phyloP scores from a whole-genome alignment of 2,329 filamentous ascomycete species.

The Hypocreales sp. region DNA sequence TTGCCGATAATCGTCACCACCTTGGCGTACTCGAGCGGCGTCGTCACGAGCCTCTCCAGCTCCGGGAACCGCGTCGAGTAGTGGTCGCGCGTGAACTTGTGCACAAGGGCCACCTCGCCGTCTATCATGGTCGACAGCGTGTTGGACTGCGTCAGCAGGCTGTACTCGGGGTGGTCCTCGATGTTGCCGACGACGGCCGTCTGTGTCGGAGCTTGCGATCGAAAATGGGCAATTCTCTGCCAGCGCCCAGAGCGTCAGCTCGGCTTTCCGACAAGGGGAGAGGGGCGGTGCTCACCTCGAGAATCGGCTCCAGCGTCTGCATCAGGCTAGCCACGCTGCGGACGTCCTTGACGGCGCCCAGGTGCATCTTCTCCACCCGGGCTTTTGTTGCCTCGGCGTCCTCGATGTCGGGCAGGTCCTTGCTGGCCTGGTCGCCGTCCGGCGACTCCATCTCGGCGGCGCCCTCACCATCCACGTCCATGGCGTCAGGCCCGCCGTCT shows the following conservation, averaged over 20 bases:
- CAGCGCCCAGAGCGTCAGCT: constrained; percentile 46
- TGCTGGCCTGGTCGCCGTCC: constrained; percentile 40
- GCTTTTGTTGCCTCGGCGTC: constrained; percentile 58
- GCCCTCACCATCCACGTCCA: constrained; percentile 45
- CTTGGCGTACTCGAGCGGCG: constrained; percentile 88
- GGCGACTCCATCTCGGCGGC: constrained; percentile 32
- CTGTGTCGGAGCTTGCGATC: constrained; percentile 50
- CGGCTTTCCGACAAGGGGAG: constrained; percentile 16
- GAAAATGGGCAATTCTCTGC: constrained; percentile 70
- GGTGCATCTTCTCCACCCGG: constrained; percentile 69
- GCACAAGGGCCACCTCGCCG: constrained; percentile 79
- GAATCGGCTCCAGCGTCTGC: constrained; percentile 63
- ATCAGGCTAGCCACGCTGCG: constrained; percentile 67
- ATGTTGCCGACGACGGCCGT: constrained; percentile 62
- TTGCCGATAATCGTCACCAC: constrained; percentile 88
- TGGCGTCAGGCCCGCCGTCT: constrained; percentile 23
- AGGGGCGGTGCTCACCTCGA: constrained; percentile 51
- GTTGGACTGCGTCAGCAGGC: constrained; percentile 77
- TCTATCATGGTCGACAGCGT: constrained; percentile 84
- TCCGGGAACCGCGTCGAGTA: constrained; percentile 91
- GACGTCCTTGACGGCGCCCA: constrained; percentile 60
- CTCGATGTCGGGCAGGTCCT: constrained; percentile 33
- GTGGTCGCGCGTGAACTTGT: constrained; percentile 93
- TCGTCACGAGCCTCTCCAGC: constrained; percentile 77
- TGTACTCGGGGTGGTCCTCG: constrained; percentile 85